Base-by-base conservation (phyloP, 805 yeast genomes). In the Nadsonia fulvescens region DNA sequence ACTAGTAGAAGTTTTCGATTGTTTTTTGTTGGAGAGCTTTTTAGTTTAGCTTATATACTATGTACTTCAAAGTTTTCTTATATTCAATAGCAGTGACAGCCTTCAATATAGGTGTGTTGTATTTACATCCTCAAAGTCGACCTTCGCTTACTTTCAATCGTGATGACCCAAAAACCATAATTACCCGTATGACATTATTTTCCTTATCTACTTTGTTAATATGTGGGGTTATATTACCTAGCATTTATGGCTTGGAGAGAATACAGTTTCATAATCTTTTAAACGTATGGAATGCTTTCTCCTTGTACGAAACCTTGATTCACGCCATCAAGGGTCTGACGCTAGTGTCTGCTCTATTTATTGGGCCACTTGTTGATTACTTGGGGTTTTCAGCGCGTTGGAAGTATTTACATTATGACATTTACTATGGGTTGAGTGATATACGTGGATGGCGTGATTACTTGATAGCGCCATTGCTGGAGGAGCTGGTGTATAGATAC, bases 381-480 rank as follows among this genome's bases (percentile, higher is more conserved):
- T 33, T 47, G 14, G 40, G 41, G 15, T 16, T 38, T 14, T 42
- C 40, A 7, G 28, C 22, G 18, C 24, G 26, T 31, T 24, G 30
- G 28, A 9, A 11, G 5, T 22, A 25, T 8, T 24, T 35, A 13
- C 7, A 6, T 5, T 7, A 13, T 0, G 56, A 47, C 15, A 30
- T 50, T 10, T 5, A 4, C 2, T 32, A 36, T 2, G 42, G 37
- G 13, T 37, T 52, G 12, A 8, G 19, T 6, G 46, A 51, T 5
- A 31, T 63, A 4, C 44, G 47, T 14, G 67, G 69, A 1, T 17
- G 67, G 13, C 47, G 89, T 32, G 70, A 73, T 42, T 56, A 66
- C 24, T 29, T 75, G 0, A 52, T 73, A 20, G 93, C 82, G 0
- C 93, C 93, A 4, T 24, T 72, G 2, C 69, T 86, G 0, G 93